These are phyloP conservation scores for Rhododendron henanense DNA, from an alignment of 148 eudicot genomes.

Conservation along the genomic window DNA sequence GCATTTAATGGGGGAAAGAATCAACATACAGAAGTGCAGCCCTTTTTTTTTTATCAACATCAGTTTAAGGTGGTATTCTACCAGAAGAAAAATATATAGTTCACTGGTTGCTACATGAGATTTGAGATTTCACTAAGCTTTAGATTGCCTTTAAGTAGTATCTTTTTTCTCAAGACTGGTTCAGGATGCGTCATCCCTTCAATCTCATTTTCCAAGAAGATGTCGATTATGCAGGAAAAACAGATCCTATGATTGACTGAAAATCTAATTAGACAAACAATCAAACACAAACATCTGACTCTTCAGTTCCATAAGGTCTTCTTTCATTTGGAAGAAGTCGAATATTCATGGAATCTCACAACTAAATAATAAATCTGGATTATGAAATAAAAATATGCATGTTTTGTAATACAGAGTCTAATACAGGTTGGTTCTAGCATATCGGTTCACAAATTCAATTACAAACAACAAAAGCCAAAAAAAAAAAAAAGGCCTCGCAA, in stretches of 20 bases:
- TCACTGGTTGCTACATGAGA: not conserved
- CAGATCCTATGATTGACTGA: not conserved
- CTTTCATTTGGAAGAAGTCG: not conserved
- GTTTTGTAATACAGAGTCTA: not conserved
- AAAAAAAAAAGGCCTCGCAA: not conserved
- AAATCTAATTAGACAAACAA: not conserved
- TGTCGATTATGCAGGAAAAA: not conserved
- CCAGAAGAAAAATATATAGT: not conserved
- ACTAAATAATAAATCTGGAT: not conserved
- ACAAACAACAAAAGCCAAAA: not conserved
- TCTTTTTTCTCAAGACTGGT: not conserved
- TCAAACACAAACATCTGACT: not conserved
- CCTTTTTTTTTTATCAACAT: not conserved
- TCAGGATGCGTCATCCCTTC: not conserved
- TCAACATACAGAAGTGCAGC: not conserved
- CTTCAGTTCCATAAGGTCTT: not conserved
- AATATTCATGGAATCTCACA: not conserved
- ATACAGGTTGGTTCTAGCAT: no score
- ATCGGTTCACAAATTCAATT: not conserved
- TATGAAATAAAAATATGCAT: no score
- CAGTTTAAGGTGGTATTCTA: not conserved
- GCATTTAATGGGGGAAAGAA: not conserved
- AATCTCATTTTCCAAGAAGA: not conserved
- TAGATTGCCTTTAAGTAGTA: not conserved
- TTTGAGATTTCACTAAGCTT: not conserved